Evolutionary conservation across 2,329 filamentous ascomycete species (phyloP), one percentile per base, ranked within the genome.

Genomic region (Talaromyces sp.): DNA sequence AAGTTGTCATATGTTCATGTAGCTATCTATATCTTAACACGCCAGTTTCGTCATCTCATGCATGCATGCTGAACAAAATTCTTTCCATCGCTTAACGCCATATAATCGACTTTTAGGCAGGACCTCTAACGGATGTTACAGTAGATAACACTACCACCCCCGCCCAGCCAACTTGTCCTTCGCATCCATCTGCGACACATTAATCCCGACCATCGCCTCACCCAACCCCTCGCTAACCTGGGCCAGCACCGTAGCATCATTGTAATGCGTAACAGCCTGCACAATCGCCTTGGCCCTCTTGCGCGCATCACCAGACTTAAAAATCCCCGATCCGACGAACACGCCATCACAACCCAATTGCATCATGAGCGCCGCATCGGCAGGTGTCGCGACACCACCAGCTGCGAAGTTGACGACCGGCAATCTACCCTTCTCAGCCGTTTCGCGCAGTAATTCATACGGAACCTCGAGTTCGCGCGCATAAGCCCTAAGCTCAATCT

Each of bases 171-270:
- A 82, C 85, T 91, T 96, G 79, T 97, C 90, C 66, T 85, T 84
- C 62, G 91, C 86, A 67, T 84, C 83, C 89, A 98, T 90, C 71
- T 84, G 86, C 67, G 87, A 86, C 69, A 91, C 91, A 80, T 94
- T 97, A 75, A 98, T 92, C 31, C 95, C 95, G 11, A 97, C 93
- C 92, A 98, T 99, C 43, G 95, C 93, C 85, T 97, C 93, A n/a
- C 95, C 95, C 33, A 98, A 82, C 65, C 93, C 92, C 74, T 89
- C 88, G 80, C 90, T 94, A 66, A 93, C 90, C 81, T 96, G 90
- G 5, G 93, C 93, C 63, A 99, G 81, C 27, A 96, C 86, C 82
- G 91, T 89, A 45, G 93, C 82, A 75, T 98, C 93, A 71, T 87
- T 89, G 83, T 85, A 98, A 81, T 98, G 92, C 8, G 94, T 97